phyloP scores from a whole-genome alignment of 1,284 basidiomycete species.

The Heterobasidion occidentale region DNA sequence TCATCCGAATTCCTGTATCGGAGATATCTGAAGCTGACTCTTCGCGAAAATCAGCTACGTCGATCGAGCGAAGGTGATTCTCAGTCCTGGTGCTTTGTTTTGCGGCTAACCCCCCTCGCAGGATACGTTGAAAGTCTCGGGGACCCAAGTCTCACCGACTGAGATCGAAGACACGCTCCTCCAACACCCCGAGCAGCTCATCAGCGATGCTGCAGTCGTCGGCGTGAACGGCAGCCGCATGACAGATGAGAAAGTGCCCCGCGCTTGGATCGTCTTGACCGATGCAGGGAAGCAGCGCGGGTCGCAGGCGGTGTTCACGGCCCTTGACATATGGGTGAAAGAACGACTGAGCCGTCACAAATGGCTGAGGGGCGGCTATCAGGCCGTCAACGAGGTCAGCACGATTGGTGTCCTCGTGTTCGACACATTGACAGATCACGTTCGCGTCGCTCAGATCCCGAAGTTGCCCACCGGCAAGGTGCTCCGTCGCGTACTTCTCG shows the following conservation, averaged over 20 bases:
- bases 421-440: neutral
- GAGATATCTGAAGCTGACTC: neutral
- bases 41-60: slow-evolving; percentile 34
- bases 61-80: slow-evolving; percentile 48
- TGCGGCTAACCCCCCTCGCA: slow-evolving; percentile 14
- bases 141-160: slow-evolving; percentile 65
- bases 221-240: slow-evolving; percentile 64
- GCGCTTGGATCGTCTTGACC: slow-evolving; percentile 68
- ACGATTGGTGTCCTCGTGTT: neutral
- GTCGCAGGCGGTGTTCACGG: slow-evolving; percentile 29
- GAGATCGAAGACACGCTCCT: slow-evolving; percentile 63
- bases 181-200: slow-evolving; percentile 47
- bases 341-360: slow-evolving; percentile 56
- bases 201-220: slow-evolving; percentile 56
- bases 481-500: slow-evolving; percentile 17
- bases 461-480: slow-evolving; percentile 21
- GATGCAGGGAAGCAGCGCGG: slow-evolving; percentile 40
- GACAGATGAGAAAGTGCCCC: slow-evolving; percentile 58
- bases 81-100: neutral
- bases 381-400: slow-evolving; percentile 43
- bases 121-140: slow-evolving; percentile 70
- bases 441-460: slow-evolving; percentile 16
- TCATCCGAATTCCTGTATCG: neutral
- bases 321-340: slow-evolving; percentile 51
- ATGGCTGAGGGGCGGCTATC: slow-evolving; percentile 57